Conservation (phyloP, 2,329 filamentous ascomycete species). For the Alternaria infectoria region DNA sequence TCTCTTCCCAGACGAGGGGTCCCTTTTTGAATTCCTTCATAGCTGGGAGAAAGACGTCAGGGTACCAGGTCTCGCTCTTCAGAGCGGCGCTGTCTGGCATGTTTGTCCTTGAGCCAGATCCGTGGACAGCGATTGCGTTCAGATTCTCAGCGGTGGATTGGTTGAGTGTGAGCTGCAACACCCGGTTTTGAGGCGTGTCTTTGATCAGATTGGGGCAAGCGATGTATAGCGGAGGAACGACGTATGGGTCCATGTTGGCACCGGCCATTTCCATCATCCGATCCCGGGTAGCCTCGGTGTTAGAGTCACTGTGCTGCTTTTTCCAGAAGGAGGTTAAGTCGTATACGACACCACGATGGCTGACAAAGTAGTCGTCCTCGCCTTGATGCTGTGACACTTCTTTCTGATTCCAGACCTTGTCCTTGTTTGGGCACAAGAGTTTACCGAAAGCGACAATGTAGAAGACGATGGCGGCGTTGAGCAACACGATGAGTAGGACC, state of each 20-base stretch:
- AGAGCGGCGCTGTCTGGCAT: constrained; percentile 63
- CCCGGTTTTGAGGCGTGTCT: constrained; percentile 49
- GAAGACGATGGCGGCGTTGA: constrained; percentile 85
- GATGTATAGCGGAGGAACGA: constrained; percentile 75
- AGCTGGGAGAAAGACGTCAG: constrained; percentile 71
- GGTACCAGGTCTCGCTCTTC: constrained; percentile 76
- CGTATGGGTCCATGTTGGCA: constrained; percentile 81
- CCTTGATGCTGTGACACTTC: constrained; percentile 75
- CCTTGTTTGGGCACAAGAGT: constrained; percentile 85
- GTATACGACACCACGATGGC: constrained; percentile 86
- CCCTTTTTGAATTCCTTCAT: constrained; percentile 91
- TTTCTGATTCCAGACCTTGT: constrained; percentile 81
- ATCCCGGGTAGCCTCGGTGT: constrained; percentile 63
- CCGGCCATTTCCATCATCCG: constrained; percentile 82
- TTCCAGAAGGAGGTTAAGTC: constrained; percentile 91
- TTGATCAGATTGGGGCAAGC: constrained; percentile 77
- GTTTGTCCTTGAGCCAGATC: constrained; percentile 67
- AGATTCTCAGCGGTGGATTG: constrained; percentile 56
- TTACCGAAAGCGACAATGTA: constrained; percentile 89
- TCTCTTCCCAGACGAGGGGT: constrained; percentile 73
- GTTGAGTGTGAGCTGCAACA: constrained; percentile 67
- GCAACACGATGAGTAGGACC: constrained; percentile 76
- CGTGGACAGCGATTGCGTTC: constrained; percentile 68
- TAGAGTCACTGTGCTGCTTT: constrained; percentile 78
- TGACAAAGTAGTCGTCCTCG: constrained; percentile 83